Percentiles rank a stretch among this genome's conserved stretches.
Conservation (phyloP, 208 protist species). For the Leishmania tarentolae region DNA sequence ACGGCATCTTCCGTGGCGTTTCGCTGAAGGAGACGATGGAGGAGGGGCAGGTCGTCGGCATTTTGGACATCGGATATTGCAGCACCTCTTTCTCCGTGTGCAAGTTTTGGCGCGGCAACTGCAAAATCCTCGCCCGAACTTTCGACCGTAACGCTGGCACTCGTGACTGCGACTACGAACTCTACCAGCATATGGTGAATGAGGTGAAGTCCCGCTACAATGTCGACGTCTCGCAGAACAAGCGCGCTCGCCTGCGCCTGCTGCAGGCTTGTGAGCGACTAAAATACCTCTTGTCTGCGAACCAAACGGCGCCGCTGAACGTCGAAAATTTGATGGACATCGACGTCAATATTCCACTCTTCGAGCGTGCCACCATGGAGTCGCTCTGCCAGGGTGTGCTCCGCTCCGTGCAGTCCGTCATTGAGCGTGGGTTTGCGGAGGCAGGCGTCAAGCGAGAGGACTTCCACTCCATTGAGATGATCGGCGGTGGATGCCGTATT, state of each 20-base stretch:
- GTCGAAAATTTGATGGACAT: constrained; percentile 93
- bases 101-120: constrained; percentile 85
- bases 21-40: constrained; percentile 84
- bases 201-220: constrained; percentile 89
- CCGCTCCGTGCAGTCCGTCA: constrained; percentile 52
- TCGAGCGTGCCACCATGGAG: constrained; percentile 82
- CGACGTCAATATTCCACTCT: constrained; percentile 86
- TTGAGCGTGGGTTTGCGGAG: constrained; percentile 65
- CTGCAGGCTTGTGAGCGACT: constrained; percentile 85
- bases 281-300: constrained; percentile 93
- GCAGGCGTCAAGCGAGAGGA: constrained; percentile 41
- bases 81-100: constrained; percentile 75
- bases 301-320: constrained; percentile 78
- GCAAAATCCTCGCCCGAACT: constrained; percentile 76
- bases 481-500: constrained; percentile 92
- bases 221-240: constrained; percentile 85
- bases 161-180: constrained; percentile 82
- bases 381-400: constrained; percentile 47
- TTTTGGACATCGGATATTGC: constrained; percentile 91
- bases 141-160: constrained; percentile 87
- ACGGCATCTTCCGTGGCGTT: constrained; percentile 88
- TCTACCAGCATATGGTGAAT: constrained; percentile 74
- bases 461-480: constrained; percentile 89
- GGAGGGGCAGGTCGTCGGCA: constrained; percentile 78
- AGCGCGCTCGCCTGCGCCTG: constrained; percentile 80